A percentile compares a stretch with the other conserved stretches of the same genome.
phyloP scores from a whole-genome alignment of 2,329 filamentous ascomycete species.

The Sarocladium oryzae region DNA sequence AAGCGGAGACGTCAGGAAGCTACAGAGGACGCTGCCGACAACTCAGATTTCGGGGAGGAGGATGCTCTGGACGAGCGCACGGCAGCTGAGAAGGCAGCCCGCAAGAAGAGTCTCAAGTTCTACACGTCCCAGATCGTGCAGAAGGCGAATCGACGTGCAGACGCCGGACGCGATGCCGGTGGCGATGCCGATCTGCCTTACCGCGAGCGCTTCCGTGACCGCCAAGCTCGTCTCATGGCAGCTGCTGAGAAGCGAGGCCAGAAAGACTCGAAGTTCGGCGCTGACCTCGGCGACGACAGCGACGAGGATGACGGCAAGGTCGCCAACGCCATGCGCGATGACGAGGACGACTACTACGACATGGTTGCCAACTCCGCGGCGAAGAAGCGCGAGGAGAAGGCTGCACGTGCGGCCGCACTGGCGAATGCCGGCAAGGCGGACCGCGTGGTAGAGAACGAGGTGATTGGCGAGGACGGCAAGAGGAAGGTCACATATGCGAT shows the following conservation, averaged over 20 bases:
- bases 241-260: constrained; percentile 80
- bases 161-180: constrained; percentile 65
- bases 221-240: constrained; percentile 78
- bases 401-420: constrained; percentile 47
- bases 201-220: constrained; percentile 79
- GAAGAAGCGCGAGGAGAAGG: constrained; percentile 69
- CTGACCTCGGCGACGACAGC: constrained; percentile 62
- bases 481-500: constrained; percentile 90
- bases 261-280: constrained; percentile 53
- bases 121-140: constrained; percentile 97
- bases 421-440: constrained; percentile 58
- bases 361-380: constrained; percentile 66
- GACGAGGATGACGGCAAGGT: constrained; percentile 58
- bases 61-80: constrained; percentile 69
- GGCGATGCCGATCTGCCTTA: constrained; percentile 82
- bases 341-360: constrained; percentile 80
- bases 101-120: constrained; percentile 90
- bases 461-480: constrained; percentile 77
- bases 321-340: constrained; percentile 45
- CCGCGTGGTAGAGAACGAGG: constrained; percentile 57
- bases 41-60: constrained; percentile 93
- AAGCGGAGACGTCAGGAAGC: constrained; percentile 23
- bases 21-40: constrained; percentile 42
- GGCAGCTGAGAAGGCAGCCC: constrained; percentile 77
- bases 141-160: constrained; percentile 79